These are phyloP conservation scores for Wickerhamomyces pijperi DNA, from an alignment of 805 yeast species.

Conservation along the genomic window DNA sequence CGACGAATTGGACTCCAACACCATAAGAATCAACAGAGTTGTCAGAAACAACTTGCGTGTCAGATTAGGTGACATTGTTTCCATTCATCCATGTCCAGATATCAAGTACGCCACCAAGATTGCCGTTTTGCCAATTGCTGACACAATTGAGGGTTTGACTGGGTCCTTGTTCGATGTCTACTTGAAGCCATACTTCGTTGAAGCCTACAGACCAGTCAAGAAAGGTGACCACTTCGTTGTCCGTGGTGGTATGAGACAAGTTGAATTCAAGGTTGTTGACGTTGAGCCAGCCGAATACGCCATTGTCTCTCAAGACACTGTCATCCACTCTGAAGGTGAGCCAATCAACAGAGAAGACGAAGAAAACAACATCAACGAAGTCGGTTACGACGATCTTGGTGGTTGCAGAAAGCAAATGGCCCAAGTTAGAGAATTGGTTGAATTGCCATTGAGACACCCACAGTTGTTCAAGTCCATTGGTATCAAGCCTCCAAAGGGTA, in stretches of 20 bases:
- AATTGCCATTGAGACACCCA: slow-evolving; percentile 95
- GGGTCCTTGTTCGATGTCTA: slow-evolving; percentile 94
- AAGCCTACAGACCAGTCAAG: slow-evolving; percentile 97
- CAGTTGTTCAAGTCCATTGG: slow-evolving; percentile 96
- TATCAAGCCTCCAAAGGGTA: slow-evolving; percentile 98
- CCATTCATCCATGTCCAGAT: slow-evolving; percentile 94
- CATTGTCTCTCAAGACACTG: slow-evolving; percentile 96
- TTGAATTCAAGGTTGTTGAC: slow-evolving; percentile 95
- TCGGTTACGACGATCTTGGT: slow-evolving; percentile 98
- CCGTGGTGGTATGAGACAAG: slow-evolving; percentile 99
- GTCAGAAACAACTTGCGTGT: slow-evolving; percentile 92
- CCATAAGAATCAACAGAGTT: slow-evolving; percentile 87
- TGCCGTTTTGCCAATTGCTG: slow-evolving; percentile 93
- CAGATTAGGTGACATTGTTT: slow-evolving; percentile 84
- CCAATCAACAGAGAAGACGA: slow-evolving; percentile 98
- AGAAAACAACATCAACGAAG: slow-evolving; percentile 92
- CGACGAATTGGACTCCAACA: slow-evolving; percentile 94
- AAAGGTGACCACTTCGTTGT: slow-evolving; percentile 94
- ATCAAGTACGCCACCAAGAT: slow-evolving; percentile 94
- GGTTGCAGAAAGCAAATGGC: slow-evolving; percentile 99
- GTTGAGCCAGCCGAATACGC: slow-evolving; percentile 97
- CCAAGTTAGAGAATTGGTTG: slow-evolving; percentile 96
- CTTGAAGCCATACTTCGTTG: slow-evolving; percentile 95
- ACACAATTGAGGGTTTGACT: slow-evolving; percentile 94
- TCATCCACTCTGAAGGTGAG: slow-evolving; percentile 97